Conservation (phyloP, 73 alveolate species). For the Blepharisma stoltei region DNA sequence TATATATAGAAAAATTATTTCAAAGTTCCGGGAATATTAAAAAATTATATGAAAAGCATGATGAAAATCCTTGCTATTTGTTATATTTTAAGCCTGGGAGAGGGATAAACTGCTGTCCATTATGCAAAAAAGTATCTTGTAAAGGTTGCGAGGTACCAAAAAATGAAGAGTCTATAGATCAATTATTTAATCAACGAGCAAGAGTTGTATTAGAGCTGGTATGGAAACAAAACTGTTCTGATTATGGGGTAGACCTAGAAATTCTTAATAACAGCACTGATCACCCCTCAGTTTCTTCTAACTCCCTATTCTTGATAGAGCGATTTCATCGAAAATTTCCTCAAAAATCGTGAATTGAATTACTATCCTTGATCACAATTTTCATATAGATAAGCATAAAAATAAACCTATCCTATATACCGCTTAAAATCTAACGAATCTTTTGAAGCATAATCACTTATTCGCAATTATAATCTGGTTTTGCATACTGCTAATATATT, state of each 20-base stretch:
- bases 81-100: neutral
- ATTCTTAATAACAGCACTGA: neutral
- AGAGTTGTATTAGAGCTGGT: neutral
- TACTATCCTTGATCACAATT: no score
- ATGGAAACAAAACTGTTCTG: neutral
- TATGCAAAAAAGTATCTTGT: conserved; percentile 1
- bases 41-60: neutral
- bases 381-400: no score
- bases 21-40: conserved; percentile 50
- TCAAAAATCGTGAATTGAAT: no score
- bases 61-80: conserved; percentile 8
- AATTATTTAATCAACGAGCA: conserved; percentile 1
- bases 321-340: no score
- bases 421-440: no score
- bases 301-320: no score
- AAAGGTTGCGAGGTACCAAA: conserved; percentile 26
- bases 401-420: no score
- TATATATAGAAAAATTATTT: conserved; percentile 24
- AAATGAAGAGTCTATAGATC: neutral
- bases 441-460: no score
- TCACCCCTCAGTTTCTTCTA: conserved; percentile 25
- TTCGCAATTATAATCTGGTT: no score
- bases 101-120: conserved; percentile 12
- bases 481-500: no score
- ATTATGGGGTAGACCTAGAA: neutral